Base-by-base conservation (phyloP, 1,284 basidiomycete species). In the Ceraceosorus guamensis region DNA sequence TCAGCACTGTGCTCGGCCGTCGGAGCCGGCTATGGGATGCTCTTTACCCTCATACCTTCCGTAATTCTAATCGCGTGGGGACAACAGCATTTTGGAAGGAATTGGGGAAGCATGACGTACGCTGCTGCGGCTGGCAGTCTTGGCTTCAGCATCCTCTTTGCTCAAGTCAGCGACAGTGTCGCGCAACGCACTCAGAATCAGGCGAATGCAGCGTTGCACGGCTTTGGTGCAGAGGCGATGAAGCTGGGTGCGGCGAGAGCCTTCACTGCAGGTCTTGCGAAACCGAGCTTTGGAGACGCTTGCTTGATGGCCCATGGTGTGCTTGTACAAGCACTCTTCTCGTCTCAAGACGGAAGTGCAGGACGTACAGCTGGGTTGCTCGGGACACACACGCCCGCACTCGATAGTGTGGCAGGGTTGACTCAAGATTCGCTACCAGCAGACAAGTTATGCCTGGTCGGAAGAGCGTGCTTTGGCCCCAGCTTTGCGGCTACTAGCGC, bases 81-180 rank as follows among this genome's bases (percentile, higher is more conserved):
- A 43, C 35, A 52, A 10, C 14, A 32, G 10, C 50, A 57, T 18
- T 63, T 63, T 41, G 61, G 61, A 5, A 46, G 61, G 8, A 60
- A 60, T 24, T 63, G 54, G 53, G 61, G 61, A 13, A 11, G 55
- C 13, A 48, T 61, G 4, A 50, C 46, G 24, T 63, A 63, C 41
- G 39, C 55, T 13, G 51, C 54, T 43, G 61, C 61, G 13, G 39
- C 46, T 8, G 61, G 61, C 33, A 46, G 37, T 24, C 39, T 61
- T 13, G 48, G 37, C 44, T 63, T 53, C 39, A 55, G 59, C 10
- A 50, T 63, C 50, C 44, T 63, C n/a, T 63, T 57, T 46, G 61
- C 59, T 6, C 37, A 50, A 13, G 39, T 61, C 45, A 46, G 37
- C 41, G 60, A 61, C 34, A 24, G 24, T 24, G 24, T 24, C 24